Evolutionary conservation across 75 land plant species (phyloP).

Genomic region (Selaginella moellendorffii): DNA sequence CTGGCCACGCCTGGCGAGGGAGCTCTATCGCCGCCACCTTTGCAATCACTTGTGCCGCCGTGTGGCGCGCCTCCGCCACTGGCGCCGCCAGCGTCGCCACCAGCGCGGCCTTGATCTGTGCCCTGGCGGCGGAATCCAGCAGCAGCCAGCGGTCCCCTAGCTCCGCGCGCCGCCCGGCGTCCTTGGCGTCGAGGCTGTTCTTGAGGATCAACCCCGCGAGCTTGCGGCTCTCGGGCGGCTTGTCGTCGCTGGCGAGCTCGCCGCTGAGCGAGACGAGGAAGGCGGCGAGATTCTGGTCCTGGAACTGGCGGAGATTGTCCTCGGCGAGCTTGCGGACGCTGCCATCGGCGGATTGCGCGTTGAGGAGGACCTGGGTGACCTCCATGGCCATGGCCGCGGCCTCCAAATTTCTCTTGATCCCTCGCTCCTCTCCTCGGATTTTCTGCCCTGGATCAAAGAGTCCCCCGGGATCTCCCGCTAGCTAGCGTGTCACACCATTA

Average conservation of each 20-base stretch:
- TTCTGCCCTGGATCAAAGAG: no score
- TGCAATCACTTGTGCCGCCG: constrained; percentile 25
- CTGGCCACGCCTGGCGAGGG: not conserved
- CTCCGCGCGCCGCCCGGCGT: not conserved
- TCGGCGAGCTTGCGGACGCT: constrained; percentile 62
- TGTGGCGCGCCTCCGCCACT: constrained; percentile 46
- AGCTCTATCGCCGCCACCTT: not conserved
- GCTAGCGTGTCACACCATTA: no score
- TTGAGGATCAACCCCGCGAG: constrained; percentile 69
- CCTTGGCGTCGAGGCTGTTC: constrained; percentile 15
- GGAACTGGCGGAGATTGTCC: constrained; percentile 63
- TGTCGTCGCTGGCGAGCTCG: constrained; percentile 60
- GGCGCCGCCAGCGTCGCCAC: constrained; percentile 36
- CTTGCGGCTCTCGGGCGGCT: constrained; percentile 77
- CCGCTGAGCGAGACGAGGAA: constrained; percentile 45
- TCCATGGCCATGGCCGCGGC: constrained; percentile 52
- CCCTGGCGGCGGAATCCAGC: constrained; percentile 22
- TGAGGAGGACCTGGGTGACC: constrained; percentile 68
- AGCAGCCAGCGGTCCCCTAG: not conserved
- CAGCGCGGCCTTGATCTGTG: constrained; percentile 39
- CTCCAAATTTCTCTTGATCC: no score
- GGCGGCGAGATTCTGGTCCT: constrained; percentile 66
- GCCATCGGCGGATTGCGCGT: constrained; percentile 73
- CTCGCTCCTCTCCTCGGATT: no score
- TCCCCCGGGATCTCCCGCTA: no score